Percentiles rank a stretch among this genome's conserved stretches.
These are phyloP conservation scores for Pythium biforme DNA, from an alignment of 352 stramenopile species.

Conservation along the genomic window DNA sequence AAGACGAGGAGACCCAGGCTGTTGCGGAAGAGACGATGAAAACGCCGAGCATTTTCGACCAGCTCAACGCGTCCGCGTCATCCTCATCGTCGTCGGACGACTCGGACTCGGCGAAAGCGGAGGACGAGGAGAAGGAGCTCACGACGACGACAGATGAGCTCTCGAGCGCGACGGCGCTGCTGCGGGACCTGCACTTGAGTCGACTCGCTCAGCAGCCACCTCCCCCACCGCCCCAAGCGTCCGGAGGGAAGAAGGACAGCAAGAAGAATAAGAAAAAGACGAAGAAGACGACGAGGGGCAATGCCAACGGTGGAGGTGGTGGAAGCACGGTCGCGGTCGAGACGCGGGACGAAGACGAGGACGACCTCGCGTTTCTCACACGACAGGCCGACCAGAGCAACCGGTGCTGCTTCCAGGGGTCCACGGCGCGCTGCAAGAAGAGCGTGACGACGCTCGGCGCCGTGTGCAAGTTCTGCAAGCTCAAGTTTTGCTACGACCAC, in stretches of 20 bases:
- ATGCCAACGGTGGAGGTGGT: conserved; percentile 6
- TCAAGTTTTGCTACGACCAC: conserved; percentile 86
- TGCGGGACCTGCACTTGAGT: conserved; percentile 65
- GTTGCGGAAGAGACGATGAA: conserved; percentile 17
- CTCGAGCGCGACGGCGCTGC: conserved; percentile 35
- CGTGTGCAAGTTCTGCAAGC: conserved; percentile 83
- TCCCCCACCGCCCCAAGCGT: conserved; percentile 13
- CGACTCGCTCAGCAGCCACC: conserved; percentile 49
- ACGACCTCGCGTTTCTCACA: conserved; percentile 75
- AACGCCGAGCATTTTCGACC: conserved; percentile 38
- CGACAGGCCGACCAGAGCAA: conserved; percentile 50
- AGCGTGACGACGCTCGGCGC: conserved; percentile 54
- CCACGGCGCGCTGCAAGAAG: conserved; percentile 48
- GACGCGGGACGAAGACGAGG: conserved; percentile 42
- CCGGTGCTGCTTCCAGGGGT: conserved; percentile 57
- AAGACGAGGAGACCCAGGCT: conserved; percentile 22
- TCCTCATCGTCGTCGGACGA: conserved; percentile 27
- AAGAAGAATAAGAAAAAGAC: conserved; percentile 50
- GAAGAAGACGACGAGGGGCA: conserved; percentile 16
- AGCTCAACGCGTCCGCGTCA: conserved; percentile 28
- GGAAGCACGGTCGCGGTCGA: conserved; percentile 32
- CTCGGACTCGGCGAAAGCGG: neutral
- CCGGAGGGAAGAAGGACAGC: conserved; percentile 30
- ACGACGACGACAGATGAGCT: too few species aligned
- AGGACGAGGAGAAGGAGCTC: conserved; percentile 13